Conservation (phyloP, 169 alveolate genomes). For the Cryptosporidium andersoni region DNA sequence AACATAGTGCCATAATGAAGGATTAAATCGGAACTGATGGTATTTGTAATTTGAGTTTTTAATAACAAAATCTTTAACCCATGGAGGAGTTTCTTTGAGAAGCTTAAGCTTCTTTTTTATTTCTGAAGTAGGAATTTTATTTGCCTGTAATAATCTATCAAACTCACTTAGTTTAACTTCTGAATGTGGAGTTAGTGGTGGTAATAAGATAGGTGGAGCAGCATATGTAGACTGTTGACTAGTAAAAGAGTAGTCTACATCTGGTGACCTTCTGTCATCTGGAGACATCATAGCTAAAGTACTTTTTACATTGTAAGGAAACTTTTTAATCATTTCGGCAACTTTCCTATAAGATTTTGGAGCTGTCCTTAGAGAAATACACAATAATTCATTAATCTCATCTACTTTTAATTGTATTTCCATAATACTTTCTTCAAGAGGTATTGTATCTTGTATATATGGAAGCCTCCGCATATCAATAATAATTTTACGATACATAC, state of each 20-base stretch:
- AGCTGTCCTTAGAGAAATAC: conserved; percentile 4
- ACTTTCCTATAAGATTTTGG: conserved; percentile 23
- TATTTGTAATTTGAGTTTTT: conserved; percentile 37
- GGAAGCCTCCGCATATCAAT: conserved; percentile 31
- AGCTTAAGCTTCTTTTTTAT: conserved; percentile 13
- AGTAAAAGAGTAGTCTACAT: conserved; percentile 32
- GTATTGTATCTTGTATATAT: conserved; percentile 8
- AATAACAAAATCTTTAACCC: conserved; percentile 62
- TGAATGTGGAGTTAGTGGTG: conserved; percentile 8
- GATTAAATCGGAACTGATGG: conserved; percentile 31
- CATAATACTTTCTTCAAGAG: conserved; percentile 1
- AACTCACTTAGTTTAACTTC: background rate
- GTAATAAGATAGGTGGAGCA: conserved; percentile 30
- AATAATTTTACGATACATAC: conserved; percentile 25
- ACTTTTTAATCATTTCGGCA: conserved; percentile 11
- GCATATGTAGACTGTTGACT: conserved; percentile 16
- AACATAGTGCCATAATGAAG: conserved; percentile 15
- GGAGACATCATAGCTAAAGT: conserved; percentile 31
- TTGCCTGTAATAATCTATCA: conserved; percentile 8
- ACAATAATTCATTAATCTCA: conserved; percentile 10
- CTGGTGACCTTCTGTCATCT: conserved; percentile 12
- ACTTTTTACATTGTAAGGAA: conserved; percentile 42
- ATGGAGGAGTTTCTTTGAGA: conserved; percentile 38
- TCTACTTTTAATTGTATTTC: conserved; percentile 7
- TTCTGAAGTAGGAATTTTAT: conserved; percentile 10